Percentiles rank a stretch among this genome's conserved stretches.
Evolutionary conservation across 306 rosid genomes (phyloP).

Genomic region (Albizia julibrissin): DNA sequence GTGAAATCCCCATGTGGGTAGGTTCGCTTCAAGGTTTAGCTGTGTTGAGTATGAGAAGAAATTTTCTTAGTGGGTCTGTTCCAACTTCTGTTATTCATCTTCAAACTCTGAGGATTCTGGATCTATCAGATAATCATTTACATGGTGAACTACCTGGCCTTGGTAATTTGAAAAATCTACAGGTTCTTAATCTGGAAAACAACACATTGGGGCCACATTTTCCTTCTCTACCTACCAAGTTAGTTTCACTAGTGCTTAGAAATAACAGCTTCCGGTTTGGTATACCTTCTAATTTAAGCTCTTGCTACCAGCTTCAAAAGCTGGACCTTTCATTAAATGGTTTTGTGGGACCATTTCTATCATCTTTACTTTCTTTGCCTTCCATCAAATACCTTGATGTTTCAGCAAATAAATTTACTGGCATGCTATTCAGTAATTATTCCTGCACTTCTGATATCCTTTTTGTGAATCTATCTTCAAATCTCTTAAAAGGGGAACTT

Average conservation of each 20-base stretch:
- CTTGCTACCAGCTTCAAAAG: slow-evolving; percentile 67
- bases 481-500: slow-evolving; percentile 77
- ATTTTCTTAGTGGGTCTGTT: slow-evolving; percentile 57
- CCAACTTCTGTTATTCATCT: slow-evolving; percentile 59
- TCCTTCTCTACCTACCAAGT: slow-evolving; percentile 65
- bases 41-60: slow-evolving; percentile 70
- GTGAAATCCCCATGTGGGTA: slow-evolving; percentile 58
- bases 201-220: slow-evolving; percentile 77
- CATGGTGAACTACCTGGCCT: slow-evolving; percentile 76
- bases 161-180: slow-evolving; percentile 64
- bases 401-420: slow-evolving; percentile 77
- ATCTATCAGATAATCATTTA: slow-evolving; percentile 68
- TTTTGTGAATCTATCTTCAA: slow-evolving; percentile 77
- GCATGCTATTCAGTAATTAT: slow-evolving; percentile 58
- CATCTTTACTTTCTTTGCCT: slow-evolving; percentile 66
- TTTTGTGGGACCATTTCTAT: slow-evolving; percentile 77
- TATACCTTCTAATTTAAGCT: slow-evolving; percentile 55
- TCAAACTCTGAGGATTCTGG: slow-evolving; percentile 58
- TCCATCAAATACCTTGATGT: slow-evolving; percentile 72
- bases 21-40: slow-evolving; percentile 66
- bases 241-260: slow-evolving; percentile 68
- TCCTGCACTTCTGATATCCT: slow-evolving; percentile 69
- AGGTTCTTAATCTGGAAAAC: slow-evolving; percentile 67
- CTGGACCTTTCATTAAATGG: slow-evolving; percentile 76
- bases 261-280: slow-evolving; percentile 65